Evolutionary conservation across 202 grass and related monocot species (phyloP).

Genomic region (Bolboschoenoplectus hybrid): DNA sequence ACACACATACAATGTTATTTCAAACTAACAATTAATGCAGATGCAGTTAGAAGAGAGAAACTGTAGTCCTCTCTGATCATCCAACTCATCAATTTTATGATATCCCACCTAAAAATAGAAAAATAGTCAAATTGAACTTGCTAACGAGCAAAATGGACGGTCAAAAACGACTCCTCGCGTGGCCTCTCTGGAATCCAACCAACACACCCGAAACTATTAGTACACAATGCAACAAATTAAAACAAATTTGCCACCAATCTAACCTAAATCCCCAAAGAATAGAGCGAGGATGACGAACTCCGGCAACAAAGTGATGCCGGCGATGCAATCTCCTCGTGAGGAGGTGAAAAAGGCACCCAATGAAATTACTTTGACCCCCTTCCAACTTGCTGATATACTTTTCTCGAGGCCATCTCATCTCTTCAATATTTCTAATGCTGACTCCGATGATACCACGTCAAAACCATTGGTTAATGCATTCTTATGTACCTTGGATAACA

Average conservation of each 20-base stretch:
- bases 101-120: constrained; percentile 18
- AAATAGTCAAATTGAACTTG: constrained; percentile 24
- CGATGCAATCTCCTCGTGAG: constrained; percentile 34
- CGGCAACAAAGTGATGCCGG: constrained; percentile 43
- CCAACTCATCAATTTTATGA: not conserved
- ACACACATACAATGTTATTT: not conserved
- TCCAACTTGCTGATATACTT: constrained; percentile 38
- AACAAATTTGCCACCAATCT: constrained; percentile 35
- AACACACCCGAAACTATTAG: constrained; percentile 28
- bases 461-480: constrained; percentile 35
- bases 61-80: not conserved
- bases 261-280: not conserved
- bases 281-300: constrained; percentile 33
- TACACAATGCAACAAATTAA: constrained; percentile 35
- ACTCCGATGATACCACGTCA: not conserved
- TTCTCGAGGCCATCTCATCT: constrained; percentile 34
- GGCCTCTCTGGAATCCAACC: constrained; percentile 20
- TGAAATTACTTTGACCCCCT: constrained; percentile 6
- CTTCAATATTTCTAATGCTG: not conserved
- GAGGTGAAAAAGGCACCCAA: constrained; percentile 5
- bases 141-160: constrained; percentile 32
- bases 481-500: constrained; percentile 31
- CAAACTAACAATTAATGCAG: too few relatives aligned
- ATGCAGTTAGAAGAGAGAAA: too few relatives aligned
- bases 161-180: not conserved